phyloP scores from a whole-genome alignment of 2,329 filamentous ascomycete genomes.

The Colletotrichum truncatum region DNA sequence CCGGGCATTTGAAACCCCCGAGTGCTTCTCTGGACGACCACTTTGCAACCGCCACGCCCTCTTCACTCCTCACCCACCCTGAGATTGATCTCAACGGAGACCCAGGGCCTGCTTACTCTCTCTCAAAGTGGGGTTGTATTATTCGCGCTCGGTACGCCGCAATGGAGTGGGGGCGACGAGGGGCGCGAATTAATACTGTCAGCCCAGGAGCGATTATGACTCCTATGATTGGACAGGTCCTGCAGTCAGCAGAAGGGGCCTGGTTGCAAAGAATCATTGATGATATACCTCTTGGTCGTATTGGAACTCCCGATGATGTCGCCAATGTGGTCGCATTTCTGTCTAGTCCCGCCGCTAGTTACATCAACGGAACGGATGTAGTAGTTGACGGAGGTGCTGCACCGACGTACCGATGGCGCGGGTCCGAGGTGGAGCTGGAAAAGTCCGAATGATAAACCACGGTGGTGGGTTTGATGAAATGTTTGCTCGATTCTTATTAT shows the following conservation, averaged over 20 bases:
- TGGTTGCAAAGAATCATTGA: background rate
- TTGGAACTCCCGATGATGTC: background rate
- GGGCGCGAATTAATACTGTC: conserved; percentile 9
- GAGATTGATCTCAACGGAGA: background rate
- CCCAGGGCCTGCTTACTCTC: background rate
- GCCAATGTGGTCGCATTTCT: background rate
- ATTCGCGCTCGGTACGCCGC: background rate
- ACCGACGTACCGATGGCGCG: background rate
- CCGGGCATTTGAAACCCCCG: background rate
- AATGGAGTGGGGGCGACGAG: background rate
- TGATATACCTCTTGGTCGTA: background rate
- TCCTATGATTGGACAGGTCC: conserved; percentile 4
- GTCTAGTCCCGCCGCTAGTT: background rate
- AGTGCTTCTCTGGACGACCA: background rate
- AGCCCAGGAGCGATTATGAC: conserved; percentile 9
- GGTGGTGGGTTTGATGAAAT: too few relatives aligned
- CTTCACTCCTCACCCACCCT: background rate
- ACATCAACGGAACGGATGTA: conserved; percentile 1
- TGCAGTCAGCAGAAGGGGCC: background rate
- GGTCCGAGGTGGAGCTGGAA: background rate
- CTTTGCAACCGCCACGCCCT: conserved; percentile 1
- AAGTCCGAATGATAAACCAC: background rate
- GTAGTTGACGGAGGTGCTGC: background rate
- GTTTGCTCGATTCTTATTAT: too few relatives aligned
- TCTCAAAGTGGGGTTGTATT: conserved; percentile 12